Evolutionary conservation across 192 early-diverging fungal species (phyloP), one percentile per base, ranked within the genome.

Genomic region (Umbelopsis ramanniana): DNA sequence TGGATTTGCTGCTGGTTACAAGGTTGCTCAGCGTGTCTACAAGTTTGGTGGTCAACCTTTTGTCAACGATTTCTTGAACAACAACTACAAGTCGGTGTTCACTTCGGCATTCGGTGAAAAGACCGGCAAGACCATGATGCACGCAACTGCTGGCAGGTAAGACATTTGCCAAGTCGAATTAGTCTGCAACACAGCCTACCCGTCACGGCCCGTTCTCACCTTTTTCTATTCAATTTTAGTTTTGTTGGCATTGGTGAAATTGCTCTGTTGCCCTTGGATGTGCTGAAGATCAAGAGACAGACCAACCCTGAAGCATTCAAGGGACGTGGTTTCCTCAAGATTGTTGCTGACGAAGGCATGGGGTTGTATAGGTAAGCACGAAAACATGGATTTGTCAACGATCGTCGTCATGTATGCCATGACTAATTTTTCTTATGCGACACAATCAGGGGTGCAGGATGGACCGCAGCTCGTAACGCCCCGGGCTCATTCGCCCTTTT

Each of bases 31-130:
- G 85, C 89, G 97, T 72, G 87, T 97, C 55, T 99, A 99, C 90
- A 99, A 99, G 84, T 99, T 97, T 73, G 97, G 96, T 74, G 97
- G 97, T 6, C 97, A 99, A 84, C 96, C 96, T 17, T 94, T 93
- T 73, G 94, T 95, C 38, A 94, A 93, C 77, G 97, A 99, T 83
- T 95, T 89, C 78, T 77, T 99, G 63, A 94, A 95, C 82, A 89
- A 75, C 48, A 76, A 97, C 83, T 87, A 97, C 85, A 90, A 91
- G 69, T 74, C 79, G 23, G 55, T 82, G 46, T 99, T 99, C 80
- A 84, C 88, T 46, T 76, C 76, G 23, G 81, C 88, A 33, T 98
- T 98, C 88, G 96, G 96, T 37, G 97, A 99, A 77, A 90, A 92
- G 76, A 93, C 93, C 69, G 91, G 93, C 73, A 97, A 97, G 88